A percentile compares a stretch with the other conserved stretches of the same genome.
Evolutionary conservation across 371 early-diverging fungal genomes (phyloP).

Genomic region (Smittium mucronatum): DNA sequence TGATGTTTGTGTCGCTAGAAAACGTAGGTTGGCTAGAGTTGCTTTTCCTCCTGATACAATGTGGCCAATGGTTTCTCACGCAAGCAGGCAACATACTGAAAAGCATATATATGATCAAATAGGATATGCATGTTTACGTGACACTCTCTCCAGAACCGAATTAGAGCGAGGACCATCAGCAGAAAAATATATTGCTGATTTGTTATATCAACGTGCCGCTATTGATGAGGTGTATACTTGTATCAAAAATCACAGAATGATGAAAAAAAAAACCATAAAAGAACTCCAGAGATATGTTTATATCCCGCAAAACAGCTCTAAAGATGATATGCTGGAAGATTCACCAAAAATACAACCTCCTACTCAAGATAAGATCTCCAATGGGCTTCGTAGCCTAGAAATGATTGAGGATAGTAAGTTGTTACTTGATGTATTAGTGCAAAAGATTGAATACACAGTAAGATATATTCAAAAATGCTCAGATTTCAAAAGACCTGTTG

Average conservation of each 20-base stretch:
- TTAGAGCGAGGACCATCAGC: conserved; percentile 25
- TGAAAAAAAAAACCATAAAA: conserved; percentile 23
- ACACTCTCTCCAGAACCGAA: conserved; percentile 25
- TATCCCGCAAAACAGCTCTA: conserved; percentile 23
- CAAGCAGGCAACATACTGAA: conserved; percentile 58
- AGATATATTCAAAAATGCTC: conserved; percentile 47
- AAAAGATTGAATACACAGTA: conserved; percentile 50
- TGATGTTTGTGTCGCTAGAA: conserved; percentile 29
- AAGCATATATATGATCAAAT: conserved; percentile 42
- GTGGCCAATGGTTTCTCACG: conserved; percentile 65
- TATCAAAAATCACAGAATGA: conserved; percentile 31
- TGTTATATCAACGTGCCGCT: conserved; percentile 60
- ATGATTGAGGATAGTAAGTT: conserved; percentile 20
- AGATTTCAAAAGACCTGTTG: conserved; percentile 34
- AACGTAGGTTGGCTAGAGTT: conserved; percentile 31
- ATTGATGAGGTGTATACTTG: conserved; percentile 48
- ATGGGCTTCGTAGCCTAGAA: background rate
- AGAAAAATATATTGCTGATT: conserved; percentile 46
- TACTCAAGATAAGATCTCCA: background rate
- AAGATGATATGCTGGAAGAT: background rate
- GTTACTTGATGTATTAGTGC: conserved; percentile 52
- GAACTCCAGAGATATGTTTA: conserved; percentile 29
- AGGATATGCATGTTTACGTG: conserved; percentile 20
- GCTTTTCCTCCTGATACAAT: conserved; percentile 46
- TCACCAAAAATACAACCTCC: background rate